phyloP scores from a whole-genome alignment of 1,284 basidiomycete species.

The Sutorius eximius region DNA sequence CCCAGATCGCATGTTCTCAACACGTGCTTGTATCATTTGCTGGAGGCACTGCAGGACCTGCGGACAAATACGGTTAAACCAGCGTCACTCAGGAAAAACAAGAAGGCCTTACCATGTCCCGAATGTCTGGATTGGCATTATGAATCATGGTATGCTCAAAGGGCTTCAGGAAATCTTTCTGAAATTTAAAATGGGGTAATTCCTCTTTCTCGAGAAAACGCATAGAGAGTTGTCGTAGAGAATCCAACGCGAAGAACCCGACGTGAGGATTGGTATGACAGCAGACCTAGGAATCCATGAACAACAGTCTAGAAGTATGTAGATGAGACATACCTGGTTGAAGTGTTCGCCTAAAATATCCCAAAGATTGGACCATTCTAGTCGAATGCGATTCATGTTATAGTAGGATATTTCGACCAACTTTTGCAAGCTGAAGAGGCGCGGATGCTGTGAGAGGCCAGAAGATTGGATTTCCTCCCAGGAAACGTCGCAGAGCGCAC shows the following conservation, averaged over 20 bases:
- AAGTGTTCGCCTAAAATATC: slow-evolving; percentile 98
- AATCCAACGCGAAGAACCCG: slow-evolving; percentile 95
- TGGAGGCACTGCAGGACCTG: slow-evolving; percentile 96
- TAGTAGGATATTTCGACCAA: slow-evolving; percentile 99
- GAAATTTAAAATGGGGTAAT: slow-evolving; percentile 97
- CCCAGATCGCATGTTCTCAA: slow-evolving; percentile 94
- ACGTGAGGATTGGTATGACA: slow-evolving; percentile 98
- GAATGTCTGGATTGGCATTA: slow-evolving; percentile 91
- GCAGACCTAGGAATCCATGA: slow-evolving; percentile 67
- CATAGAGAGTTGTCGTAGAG: slow-evolving; percentile 97
- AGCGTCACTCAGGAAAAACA: slow-evolving; percentile 13
- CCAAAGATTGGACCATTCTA: slow-evolving; percentile 99
- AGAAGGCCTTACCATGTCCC: slow-evolving; percentile 80
- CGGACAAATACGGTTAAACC: slow-evolving; percentile 4
- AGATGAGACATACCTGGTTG: slow-evolving; percentile 71
- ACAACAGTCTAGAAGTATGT: neutral
- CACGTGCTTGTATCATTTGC: slow-evolving; percentile 97
- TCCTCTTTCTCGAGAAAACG: slow-evolving; percentile 99
- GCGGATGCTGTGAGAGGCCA: slow-evolving; percentile 88
- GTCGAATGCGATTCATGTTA: slow-evolving; percentile 97
- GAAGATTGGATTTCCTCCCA: slow-evolving; percentile 99
- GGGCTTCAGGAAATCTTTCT: slow-evolving; percentile 98
- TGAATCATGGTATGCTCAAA: slow-evolving; percentile 99
- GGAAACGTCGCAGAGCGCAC: slow-evolving; percentile 93
- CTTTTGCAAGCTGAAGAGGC: slow-evolving; percentile 97